Evolutionary conservation across 2,329 filamentous ascomycete species (phyloP).

Genomic region (Stachybotrys chlorohalonatus): DNA sequence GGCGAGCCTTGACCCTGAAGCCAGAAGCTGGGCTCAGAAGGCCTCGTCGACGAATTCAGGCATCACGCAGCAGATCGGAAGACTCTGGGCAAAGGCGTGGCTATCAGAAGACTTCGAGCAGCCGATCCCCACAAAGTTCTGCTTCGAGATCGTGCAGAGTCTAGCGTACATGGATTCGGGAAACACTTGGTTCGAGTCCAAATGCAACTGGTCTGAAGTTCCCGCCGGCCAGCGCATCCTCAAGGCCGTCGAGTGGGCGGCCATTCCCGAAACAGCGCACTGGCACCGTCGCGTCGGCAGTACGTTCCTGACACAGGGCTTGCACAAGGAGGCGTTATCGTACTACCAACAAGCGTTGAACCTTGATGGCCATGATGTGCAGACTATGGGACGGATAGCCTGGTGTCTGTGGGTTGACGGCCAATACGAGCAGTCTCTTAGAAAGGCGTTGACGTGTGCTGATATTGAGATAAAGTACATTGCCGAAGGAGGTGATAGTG

Average conservation of each 20-base stretch:
- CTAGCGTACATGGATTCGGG: constrained; percentile 29
- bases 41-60: constrained; percentile 15
- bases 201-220: constrained; percentile 25
- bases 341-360: constrained; percentile 27
- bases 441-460: constrained; percentile 26
- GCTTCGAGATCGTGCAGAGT: constrained; percentile 33
- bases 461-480: constrained; percentile 21
- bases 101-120: constrained; percentile 21
- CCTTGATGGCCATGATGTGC: constrained; percentile 26
- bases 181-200: constrained; percentile 25
- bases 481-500: constrained; percentile 13
- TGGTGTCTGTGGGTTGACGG: constrained; percentile 27
- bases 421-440: constrained; percentile 23
- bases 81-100: constrained; percentile 29
- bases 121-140: constrained; percentile 30
- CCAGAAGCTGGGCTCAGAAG: constrained; percentile 18
- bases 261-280: constrained; percentile 22
- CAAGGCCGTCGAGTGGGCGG: constrained; percentile 27
- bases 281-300: constrained; percentile 30
- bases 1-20: constrained; percentile 17
- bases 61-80: constrained; percentile 27
- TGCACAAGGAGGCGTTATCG: constrained; percentile 22
- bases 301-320: constrained; percentile 26
- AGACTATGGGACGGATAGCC: constrained; percentile 30
- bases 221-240: constrained; percentile 22